Evolutionary conservation across 2,329 filamentous ascomycete genomes (phyloP).

Genomic region (Fusarium scirpi): DNA sequence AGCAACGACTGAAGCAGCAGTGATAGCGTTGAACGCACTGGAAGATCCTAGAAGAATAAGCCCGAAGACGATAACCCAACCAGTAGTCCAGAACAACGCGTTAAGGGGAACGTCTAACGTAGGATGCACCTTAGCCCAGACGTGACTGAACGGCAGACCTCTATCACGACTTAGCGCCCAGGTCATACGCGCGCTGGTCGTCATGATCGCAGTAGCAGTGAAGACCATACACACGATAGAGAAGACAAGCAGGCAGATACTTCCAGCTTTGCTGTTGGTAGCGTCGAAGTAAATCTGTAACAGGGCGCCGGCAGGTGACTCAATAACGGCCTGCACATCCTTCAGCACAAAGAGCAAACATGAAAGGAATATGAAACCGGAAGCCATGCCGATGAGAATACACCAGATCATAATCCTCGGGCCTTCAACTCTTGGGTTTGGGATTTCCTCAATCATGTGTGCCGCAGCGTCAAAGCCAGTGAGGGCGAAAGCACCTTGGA

Average conservation of each 20-base stretch:
- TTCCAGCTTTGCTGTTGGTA: constrained; percentile 71
- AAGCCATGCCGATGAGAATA: constrained; percentile 72
- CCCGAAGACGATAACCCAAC: constrained; percentile 75
- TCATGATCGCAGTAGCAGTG: constrained; percentile 73
- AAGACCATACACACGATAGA: constrained; percentile 74
- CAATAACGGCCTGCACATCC: constrained; percentile 68
- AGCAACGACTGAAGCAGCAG: constrained; percentile 78
- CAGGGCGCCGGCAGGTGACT: constrained; percentile 67
- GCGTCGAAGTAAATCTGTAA: constrained; percentile 74
- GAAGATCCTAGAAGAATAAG: constrained; percentile 76
- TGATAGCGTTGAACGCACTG: constrained; percentile 78
- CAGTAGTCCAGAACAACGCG: constrained; percentile 70
- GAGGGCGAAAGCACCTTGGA: constrained; percentile 64
- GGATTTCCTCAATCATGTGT: constrained; percentile 65
- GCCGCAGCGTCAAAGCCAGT: constrained; percentile 63
- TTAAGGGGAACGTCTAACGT: constrained; percentile 75
- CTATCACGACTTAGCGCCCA: constrained; percentile 75
- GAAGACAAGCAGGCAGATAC: constrained; percentile 74
- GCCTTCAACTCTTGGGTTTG: constrained; percentile 67
- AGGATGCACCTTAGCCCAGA: constrained; percentile 72
- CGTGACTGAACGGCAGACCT: constrained; percentile 71
- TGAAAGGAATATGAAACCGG: constrained; percentile 70
- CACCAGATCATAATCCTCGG: constrained; percentile 76
- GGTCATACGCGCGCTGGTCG: constrained; percentile 73
- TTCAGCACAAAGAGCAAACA: constrained; percentile 73